Evolutionary conservation across 2,329 filamentous ascomycete species (phyloP).

Genomic region (Escovopsis sp.): DNA sequence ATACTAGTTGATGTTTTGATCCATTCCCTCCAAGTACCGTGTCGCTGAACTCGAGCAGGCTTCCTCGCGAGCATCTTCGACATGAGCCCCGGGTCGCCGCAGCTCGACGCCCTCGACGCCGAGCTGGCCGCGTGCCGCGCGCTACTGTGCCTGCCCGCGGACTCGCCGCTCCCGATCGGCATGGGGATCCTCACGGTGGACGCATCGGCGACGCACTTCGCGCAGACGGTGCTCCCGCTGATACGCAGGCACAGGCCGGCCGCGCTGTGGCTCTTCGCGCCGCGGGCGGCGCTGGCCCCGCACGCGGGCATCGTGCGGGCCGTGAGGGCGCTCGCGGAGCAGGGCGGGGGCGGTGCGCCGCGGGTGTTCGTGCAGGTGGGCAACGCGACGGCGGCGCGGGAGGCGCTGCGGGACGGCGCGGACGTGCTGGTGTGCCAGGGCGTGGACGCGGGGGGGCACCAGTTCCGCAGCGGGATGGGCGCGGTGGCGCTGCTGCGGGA

Average conservation of each 20-base stretch:
- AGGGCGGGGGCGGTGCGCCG: slow-evolving; percentile 15
- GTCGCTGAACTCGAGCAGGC: slow-evolving; percentile 8
- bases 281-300: slow-evolving; percentile 27
- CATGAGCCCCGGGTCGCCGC: slow-evolving; percentile 14
- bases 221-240: slow-evolving; percentile 31
- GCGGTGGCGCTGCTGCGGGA: slow-evolving; percentile 44
- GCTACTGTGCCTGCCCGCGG: slow-evolving; percentile 13
- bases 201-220: slow-evolving; percentile 24
- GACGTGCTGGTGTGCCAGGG: slow-evolving; percentile 50
- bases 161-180: slow-evolving; percentile 36
- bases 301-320: slow-evolving; percentile 22
- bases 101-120: slow-evolving; percentile 18
- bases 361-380: slow-evolving; percentile 48
- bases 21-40: background rate
- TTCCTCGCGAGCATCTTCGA: slow-evolving; percentile 20
- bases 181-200: slow-evolving; percentile 41
- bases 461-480: slow-evolving; percentile 37
- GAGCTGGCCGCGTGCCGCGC: slow-evolving; percentile 16
- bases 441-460: slow-evolving; percentile 49
- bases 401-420: slow-evolving; percentile 31
- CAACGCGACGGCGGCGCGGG: slow-evolving; percentile 38
- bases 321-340: slow-evolving; percentile 12
- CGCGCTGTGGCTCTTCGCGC: slow-evolving; percentile 55
- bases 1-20: background rate
- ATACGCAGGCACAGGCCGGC: slow-evolving; percentile 38